phyloP scores from a whole-genome alignment of 768 basidiomycete species.

The Suillus americanus region DNA sequence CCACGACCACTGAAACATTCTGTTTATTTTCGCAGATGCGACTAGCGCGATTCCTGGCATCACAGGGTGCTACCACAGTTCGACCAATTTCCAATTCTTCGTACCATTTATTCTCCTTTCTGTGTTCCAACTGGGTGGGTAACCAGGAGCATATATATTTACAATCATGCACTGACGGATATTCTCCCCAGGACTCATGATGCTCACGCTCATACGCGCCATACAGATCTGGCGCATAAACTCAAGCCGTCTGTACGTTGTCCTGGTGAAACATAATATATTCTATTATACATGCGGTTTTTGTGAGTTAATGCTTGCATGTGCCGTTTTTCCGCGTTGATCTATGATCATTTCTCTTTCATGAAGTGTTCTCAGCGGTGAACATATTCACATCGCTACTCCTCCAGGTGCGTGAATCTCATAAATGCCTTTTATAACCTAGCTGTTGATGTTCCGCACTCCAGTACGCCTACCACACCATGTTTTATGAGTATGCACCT shows the following conservation, averaged over 20 bases:
- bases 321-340: not conserved
- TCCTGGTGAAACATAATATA: not conserved
- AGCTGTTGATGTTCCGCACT: not conserved
- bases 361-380: not conserved
- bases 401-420: not conserved
- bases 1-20: not conserved
- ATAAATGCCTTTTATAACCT: not conserved
- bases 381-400: not conserved
- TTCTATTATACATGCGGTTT: not conserved
- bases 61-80: not conserved
- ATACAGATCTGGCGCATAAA: not conserved
- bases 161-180: not conserved
- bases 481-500: not conserved
- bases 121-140: not conserved
- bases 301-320: not conserved
- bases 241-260: not conserved
- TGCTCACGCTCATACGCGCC: not conserved
- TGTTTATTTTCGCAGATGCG: not conserved
- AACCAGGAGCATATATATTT: not conserved
- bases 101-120: not conserved
- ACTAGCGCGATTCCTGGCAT: not conserved
- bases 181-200: not conserved
- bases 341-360: not conserved
- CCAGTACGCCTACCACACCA: not conserved
- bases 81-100: not conserved